A percentile compares a stretch with the other conserved stretches of the same genome.
Conservation (phyloP, 768 basidiomycete genomes). For the Tremella fuciformis region DNA sequence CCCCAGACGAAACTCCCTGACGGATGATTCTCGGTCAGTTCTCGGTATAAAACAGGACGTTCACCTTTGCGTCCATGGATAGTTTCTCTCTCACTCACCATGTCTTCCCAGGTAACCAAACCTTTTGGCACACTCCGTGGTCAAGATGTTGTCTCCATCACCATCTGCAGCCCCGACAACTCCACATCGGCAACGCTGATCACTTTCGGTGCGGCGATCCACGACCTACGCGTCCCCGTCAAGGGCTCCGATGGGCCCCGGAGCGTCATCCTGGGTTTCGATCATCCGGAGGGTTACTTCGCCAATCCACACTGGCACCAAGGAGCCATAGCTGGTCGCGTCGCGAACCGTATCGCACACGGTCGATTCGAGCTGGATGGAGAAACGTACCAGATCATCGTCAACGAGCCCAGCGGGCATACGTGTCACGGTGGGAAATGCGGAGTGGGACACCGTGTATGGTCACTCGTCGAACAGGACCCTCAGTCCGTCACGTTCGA, state of each 20-base stretch:
- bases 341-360: constrained; percentile 11
- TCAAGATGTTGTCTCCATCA: no score
- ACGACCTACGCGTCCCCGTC: constrained; percentile 6
- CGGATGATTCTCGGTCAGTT: no score
- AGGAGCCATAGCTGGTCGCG: constrained; percentile 7
- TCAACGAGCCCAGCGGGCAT: constrained; percentile 18
- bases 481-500: constrained; percentile 10
- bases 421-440: constrained; percentile 17
- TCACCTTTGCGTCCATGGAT: no score
- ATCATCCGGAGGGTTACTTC: constrained; percentile 3
- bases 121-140: no score
- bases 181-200: constrained; percentile 2
- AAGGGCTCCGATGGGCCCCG: neutral
- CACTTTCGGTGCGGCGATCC: constrained; percentile 6
- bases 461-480: constrained; percentile 10
- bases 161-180: constrained; percentile 1
- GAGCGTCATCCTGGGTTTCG: constrained; percentile 10
- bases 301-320: constrained; percentile 8
- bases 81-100: no score
- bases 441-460: constrained; percentile 12
- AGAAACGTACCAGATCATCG: constrained; percentile 5
- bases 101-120: no score
- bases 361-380: constrained; percentile 7
- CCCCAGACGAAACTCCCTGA: no score
- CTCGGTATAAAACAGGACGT: no score